phyloP scores from a whole-genome alignment of 1,284 basidiomycete species.

The Baeospora myosura region DNA sequence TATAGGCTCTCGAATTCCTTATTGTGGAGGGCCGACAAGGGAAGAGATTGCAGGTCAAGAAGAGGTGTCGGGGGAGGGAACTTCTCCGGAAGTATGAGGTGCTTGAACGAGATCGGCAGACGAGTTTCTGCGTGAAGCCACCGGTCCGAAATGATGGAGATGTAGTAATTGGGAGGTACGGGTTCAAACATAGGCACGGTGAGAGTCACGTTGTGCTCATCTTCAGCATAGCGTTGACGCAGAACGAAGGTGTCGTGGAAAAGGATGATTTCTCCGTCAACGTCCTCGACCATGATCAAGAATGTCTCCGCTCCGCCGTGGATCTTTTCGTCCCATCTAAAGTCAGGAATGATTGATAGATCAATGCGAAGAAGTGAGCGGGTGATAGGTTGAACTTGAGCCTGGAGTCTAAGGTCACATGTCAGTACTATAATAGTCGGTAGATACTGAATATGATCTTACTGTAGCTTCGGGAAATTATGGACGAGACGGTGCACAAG shows the following conservation, averaged over 20 bases:
- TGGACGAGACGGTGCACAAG: constrained; percentile 94
- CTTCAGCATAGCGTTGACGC: constrained; percentile 84
- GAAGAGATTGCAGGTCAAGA: constrained; percentile 88
- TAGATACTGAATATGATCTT: constrained; percentile 23
- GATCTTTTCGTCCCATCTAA: constrained; percentile 94
- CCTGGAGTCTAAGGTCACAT: constrained; percentile 59
- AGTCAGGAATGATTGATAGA: constrained; percentile 89
- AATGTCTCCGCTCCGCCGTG: constrained; percentile 88
- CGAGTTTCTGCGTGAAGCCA: constrained; percentile 96
- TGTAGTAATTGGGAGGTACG: constrained; percentile 96
- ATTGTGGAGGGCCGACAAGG: constrained; percentile 87
- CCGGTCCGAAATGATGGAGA: constrained; percentile 89
- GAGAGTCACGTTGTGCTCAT: constrained; percentile 90
- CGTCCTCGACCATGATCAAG: constrained; percentile 92
- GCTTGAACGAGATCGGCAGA: constrained; percentile 95
- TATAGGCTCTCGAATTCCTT: constrained; percentile 86
- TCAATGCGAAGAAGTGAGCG: constrained; percentile 84
- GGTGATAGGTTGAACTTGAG: constrained; percentile 91
- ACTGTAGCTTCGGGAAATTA: constrained; percentile 93
- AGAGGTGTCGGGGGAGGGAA: constrained; percentile 92
- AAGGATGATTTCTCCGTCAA: constrained; percentile 92
- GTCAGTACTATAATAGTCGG: constrained; percentile 9
- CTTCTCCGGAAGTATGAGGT: constrained; percentile 94
- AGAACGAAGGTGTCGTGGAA: constrained; percentile 93
- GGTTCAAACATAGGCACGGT: constrained; percentile 97